These are phyloP conservation scores for Tolypocladium ophioglossoides DNA, from an alignment of 2,329 filamentous ascomycete genomes.

Conservation along the genomic window DNA sequence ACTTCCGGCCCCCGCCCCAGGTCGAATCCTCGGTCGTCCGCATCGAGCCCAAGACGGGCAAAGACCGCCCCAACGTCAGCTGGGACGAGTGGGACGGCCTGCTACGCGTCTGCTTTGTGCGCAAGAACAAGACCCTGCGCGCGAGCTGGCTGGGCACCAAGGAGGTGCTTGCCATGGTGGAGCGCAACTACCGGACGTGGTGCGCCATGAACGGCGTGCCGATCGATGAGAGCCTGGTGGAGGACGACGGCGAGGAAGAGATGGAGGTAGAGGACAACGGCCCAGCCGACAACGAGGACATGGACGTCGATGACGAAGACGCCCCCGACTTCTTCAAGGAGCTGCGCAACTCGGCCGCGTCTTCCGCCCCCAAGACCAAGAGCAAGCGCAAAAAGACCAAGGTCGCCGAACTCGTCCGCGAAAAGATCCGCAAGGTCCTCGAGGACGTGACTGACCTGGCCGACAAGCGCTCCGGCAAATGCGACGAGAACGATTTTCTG, in stretches of 20 bases:
- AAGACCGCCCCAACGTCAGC: slow-evolving; percentile 68
- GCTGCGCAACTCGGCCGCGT: slow-evolving; percentile 27
- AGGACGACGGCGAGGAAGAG: slow-evolving; percentile 31
- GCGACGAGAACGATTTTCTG: slow-evolving; percentile 88
- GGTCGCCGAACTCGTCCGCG: slow-evolving; percentile 69
- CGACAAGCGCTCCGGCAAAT: slow-evolving; percentile 74
- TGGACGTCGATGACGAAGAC: slow-evolving; percentile 55
- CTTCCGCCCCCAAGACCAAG: slow-evolving; percentile 43
- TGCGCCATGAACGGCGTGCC: slow-evolving; percentile 77
- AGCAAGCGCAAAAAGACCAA: slow-evolving; percentile 67
- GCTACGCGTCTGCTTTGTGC: slow-evolving; percentile 56
- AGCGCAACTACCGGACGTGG: slow-evolving; percentile 80
- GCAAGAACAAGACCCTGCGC: slow-evolving; percentile 85
- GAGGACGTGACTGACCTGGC: slow-evolving; percentile 70
- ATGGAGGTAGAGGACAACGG: slow-evolving; percentile 28
- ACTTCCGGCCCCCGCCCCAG: slow-evolving; percentile 89
- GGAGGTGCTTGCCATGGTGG: slow-evolving; percentile 72
- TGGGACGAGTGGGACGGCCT: slow-evolving; percentile 96
- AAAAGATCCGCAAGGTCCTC: slow-evolving; percentile 79
- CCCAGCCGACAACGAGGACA: slow-evolving; percentile 33
- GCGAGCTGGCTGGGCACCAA: slow-evolving; percentile 72
- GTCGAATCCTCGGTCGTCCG: slow-evolving; percentile 88
- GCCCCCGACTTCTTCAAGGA: slow-evolving; percentile 80
- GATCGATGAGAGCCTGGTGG: slow-evolving; percentile 56
- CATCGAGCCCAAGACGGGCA: slow-evolving; percentile 75